These are phyloP conservation scores for Hebeloma cylindrosporum DNA, from an alignment of 768 basidiomycete species.

Conservation along the genomic window DNA sequence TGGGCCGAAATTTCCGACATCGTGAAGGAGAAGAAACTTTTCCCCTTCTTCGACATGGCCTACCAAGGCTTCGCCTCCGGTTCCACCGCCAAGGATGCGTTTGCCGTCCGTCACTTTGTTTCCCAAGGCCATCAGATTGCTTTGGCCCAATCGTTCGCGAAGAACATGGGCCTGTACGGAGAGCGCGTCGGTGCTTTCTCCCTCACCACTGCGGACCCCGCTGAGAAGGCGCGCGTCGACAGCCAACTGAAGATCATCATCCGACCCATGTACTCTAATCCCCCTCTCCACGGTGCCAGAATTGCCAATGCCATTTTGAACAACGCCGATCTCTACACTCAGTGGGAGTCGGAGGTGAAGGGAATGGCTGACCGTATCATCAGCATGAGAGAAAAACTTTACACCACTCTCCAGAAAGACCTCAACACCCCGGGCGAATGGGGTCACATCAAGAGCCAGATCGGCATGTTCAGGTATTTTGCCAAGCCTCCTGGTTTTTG, in stretches of 20 bases:
- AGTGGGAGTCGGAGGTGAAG: slow-evolving; percentile 93
- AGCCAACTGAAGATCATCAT: slow-evolving; percentile 95
- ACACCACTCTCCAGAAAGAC: slow-evolving; percentile 71
- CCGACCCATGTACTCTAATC: slow-evolving; percentile 98
- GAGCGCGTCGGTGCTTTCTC: slow-evolving; percentile 99
- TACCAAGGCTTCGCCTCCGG: slow-evolving; percentile 99
- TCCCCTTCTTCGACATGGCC: slow-evolving; percentile 99
- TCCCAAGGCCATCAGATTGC: slow-evolving; percentile 87
- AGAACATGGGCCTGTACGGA: slow-evolving; percentile 99
- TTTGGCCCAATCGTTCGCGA: slow-evolving; percentile 94
- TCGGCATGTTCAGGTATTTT: slow-evolving; percentile 93
- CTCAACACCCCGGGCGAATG: slow-evolving; percentile 92
- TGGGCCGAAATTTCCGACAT: slow-evolving; percentile 91
- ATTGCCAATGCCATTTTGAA: slow-evolving; percentile 85
- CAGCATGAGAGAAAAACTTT: slow-evolving; percentile 85
- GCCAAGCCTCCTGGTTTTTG: background rate
- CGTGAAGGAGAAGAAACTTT: slow-evolving; percentile 83
- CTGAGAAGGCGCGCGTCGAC: slow-evolving; percentile 84
- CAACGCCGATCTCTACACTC: slow-evolving; percentile 67
- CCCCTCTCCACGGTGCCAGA: slow-evolving; percentile 86
- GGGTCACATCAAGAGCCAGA: slow-evolving; percentile 93
- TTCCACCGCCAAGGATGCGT: slow-evolving; percentile 85
- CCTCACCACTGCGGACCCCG: slow-evolving; percentile 63
- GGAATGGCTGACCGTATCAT: slow-evolving; percentile 96
- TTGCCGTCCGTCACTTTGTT: slow-evolving; percentile 93